Conservation (phyloP, 768 basidiomycete genomes). For the Pisolithus orientalis region DNA sequence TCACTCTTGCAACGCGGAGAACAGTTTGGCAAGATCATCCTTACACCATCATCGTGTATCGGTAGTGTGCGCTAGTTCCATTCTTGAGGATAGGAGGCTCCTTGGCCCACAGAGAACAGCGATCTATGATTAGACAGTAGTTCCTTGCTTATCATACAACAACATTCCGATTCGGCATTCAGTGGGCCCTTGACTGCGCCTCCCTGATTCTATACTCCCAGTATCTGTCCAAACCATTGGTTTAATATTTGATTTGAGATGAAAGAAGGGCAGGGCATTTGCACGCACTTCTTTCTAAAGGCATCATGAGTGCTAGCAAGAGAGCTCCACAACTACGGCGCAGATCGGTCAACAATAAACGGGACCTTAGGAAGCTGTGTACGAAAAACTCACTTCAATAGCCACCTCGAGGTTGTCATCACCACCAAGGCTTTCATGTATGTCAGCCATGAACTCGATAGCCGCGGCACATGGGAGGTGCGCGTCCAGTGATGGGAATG, state of each 20-base stretch:
- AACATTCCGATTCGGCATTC: constrained; percentile 12
- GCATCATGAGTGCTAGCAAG: constrained; percentile 66
- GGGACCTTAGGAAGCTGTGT: not conserved
- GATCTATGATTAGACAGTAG: no score
- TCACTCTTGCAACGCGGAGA: constrained; percentile 53
- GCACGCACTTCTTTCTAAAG: constrained; percentile 65
- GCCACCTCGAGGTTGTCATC: constrained; percentile 42
- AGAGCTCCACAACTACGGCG: constrained; percentile 57
- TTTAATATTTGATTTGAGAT: constrained; percentile 18
- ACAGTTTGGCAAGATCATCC: constrained; percentile 76
- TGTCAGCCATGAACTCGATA: constrained; percentile 81
- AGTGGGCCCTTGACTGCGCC: constrained; percentile 26
- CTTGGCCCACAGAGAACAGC: not conserved
- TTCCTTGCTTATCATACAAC: not conserved
- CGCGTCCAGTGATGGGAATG: constrained; percentile 55
- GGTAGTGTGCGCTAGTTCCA: not conserved
- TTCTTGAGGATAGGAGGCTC: not conserved
- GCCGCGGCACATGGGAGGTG: constrained; percentile 74
- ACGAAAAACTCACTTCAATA: constrained; percentile 34
- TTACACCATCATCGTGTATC: constrained; percentile 18
- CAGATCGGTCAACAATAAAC: constrained; percentile 9
- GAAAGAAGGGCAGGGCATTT: not conserved
- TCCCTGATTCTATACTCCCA: constrained; percentile 71
- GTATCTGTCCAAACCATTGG: constrained; percentile 42
- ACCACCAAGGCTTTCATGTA: constrained; percentile 53